A percentile compares a stretch with the other conserved stretches of the same genome.
These are phyloP conservation scores for Penicillium sp. DNA, from an alignment of 2,329 filamentous ascomycete species.

Conservation along the genomic window DNA sequence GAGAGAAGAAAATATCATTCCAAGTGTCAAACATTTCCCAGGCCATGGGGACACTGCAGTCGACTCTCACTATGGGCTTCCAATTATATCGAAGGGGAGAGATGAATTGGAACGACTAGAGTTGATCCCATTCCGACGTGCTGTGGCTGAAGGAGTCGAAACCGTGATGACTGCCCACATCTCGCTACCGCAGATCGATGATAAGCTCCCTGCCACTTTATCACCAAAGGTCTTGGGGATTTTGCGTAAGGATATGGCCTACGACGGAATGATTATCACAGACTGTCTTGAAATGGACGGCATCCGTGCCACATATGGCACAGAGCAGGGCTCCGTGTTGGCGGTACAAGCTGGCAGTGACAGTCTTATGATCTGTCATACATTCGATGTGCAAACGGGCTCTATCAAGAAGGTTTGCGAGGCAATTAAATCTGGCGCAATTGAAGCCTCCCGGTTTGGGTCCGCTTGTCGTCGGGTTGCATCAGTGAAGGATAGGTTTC, in stretches of 20 bases:
- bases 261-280: conserved; percentile 50
- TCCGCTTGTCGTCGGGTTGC: conserved; percentile 41
- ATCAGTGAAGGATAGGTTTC: conserved; percentile 42
- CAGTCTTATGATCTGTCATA: conserved; percentile 53
- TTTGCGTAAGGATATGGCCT: conserved; percentile 48
- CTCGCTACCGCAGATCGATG: conserved; percentile 41
- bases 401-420: conserved; percentile 45
- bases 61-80: conserved; percentile 50
- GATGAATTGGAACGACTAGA: conserved; percentile 46
- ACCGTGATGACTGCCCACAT: conserved; percentile 53
- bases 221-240: conserved; percentile 43
- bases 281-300: conserved; percentile 54
- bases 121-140: conserved; percentile 49
- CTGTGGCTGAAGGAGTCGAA: conserved; percentile 47
- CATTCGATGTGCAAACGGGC: conserved; percentile 44
- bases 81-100: conserved; percentile 43
- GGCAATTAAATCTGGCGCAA: conserved; percentile 40
- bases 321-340: conserved; percentile 46
- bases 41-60: conserved; percentile 51
- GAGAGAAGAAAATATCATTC: conserved; percentile 43
- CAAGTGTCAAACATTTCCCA: conserved; percentile 53
- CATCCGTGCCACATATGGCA: conserved; percentile 46
- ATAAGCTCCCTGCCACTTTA: conserved; percentile 46
- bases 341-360: conserved; percentile 50
- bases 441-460: conserved; percentile 37